Evolutionary conservation across 441 rosid genomes (phyloP), one percentile per base, ranked within the genome.

Genomic region (Cnidoscolus chayamansa): DNA sequence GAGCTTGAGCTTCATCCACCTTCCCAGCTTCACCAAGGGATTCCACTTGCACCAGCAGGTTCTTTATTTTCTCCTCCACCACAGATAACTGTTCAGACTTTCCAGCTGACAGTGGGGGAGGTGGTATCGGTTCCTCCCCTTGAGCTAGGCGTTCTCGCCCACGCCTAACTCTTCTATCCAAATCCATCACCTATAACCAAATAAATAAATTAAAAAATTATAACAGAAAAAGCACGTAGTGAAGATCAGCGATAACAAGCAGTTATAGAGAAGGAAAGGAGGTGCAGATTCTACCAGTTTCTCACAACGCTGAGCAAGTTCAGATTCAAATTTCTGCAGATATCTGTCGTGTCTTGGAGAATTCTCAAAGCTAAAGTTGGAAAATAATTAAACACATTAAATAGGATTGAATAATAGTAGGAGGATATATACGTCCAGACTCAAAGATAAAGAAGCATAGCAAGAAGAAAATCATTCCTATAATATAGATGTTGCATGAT

Each of bases 1-100:
- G 90, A 45, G 97, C 97, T 86, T 95, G 97, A 79, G 99, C 99
- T 86, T 95, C 97, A 75, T 93, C 99, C 73, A 95, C 98, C 84
- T 93, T 93, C 60, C 98, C 99, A 77, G 88, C 91, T 85, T 91
- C 99, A 65, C 99, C 99, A 67, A 95, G 97, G 57, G 90, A 82
- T 75, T 95, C 99, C 76, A 93, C 99, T 84, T 93, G 99, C 81
- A 85, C 99, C 62, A 95, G 85, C 69, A 93, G 84, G 81, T 88
- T 91, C 81, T 95, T 95, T 71, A 93, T 82, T 78, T 91, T 95
- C 80, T 90, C 97, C 82, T 95, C 98, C 83, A 93, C 79, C 55
- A 89, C 87, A 76, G 97, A 83, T 72, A 95, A 73, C 63, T 85
- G 97, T 77, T 93, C 94, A 60, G 94, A 81, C 80, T 93, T 95